Conservation (phyloP, 768 basidiomycete species). For the Psilocybe cubensis region DNA sequence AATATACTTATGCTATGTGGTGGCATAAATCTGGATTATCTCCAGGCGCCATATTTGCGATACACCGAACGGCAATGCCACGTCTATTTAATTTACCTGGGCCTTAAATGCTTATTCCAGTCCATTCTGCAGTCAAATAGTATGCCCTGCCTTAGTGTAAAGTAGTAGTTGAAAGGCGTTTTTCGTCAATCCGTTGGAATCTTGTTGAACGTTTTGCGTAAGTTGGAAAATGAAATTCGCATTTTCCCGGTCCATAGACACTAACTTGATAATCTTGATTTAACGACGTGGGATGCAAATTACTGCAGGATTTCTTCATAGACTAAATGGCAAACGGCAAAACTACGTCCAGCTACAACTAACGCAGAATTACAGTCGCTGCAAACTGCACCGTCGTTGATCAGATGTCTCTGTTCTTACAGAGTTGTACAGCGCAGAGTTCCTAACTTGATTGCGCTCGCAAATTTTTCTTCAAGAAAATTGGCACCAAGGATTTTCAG, state of each 20-base stretch:
- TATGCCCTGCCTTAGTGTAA: conserved; percentile 41
- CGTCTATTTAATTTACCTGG: conserved; percentile 21
- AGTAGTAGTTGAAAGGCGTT: conserved; percentile 48
- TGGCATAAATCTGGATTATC: not conserved
- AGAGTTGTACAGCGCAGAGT: too few relatives aligned
- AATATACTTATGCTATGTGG: too few relatives aligned
- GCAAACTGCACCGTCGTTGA: too few relatives aligned
- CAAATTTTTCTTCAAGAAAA: too few relatives aligned
- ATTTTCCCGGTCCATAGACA: not conserved
- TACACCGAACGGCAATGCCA: conserved; percentile 27
- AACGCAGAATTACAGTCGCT: too few relatives aligned
- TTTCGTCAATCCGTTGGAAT: conserved; percentile 49
- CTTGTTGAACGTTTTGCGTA: conserved; percentile 53
- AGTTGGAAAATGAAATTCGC: conserved; percentile 7
- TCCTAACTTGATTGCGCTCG: too few relatives aligned
- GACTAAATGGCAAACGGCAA: conserved; percentile 49
- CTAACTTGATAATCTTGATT: too few relatives aligned
- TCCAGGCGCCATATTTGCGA: conserved; percentile 34
- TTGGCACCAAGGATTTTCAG: too few relatives aligned
- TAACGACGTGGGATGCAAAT: not conserved
- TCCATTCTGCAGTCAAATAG: conserved; percentile 30
- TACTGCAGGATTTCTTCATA: conserved; percentile 36
- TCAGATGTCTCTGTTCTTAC: too few relatives aligned
- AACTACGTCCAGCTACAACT: too few relatives aligned
- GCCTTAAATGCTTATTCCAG: not conserved